These are phyloP conservation scores for Lippia alba DNA, from an alignment of 305 asterid species.

Conservation along the genomic window DNA sequence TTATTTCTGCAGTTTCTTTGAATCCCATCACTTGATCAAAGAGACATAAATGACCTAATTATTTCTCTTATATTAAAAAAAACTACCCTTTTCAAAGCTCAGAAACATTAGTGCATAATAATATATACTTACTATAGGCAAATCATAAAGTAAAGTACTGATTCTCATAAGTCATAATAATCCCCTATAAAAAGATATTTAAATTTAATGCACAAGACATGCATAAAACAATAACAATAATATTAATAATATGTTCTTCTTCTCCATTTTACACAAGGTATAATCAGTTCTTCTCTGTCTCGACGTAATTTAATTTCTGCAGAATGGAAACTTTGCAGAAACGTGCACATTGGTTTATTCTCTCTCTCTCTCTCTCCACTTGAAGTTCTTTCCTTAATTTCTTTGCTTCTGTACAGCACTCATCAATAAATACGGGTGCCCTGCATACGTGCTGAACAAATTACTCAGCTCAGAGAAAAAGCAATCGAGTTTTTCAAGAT, in stretches of 20 bases:
- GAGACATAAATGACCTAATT: no score
- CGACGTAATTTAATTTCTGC: constrained; percentile 29
- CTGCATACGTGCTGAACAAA: constrained; percentile 2
- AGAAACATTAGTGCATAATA: constrained; percentile 11
- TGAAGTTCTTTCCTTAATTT: constrained; percentile 26
- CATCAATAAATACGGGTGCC: constrained; percentile 29
- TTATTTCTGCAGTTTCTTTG: no score
- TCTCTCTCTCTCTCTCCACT: constrained; percentile 38
- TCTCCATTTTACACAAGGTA: constrained; percentile 38
- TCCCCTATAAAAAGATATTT: constrained; percentile 29
- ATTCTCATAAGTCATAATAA: constrained; percentile 38
- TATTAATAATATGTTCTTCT: background rate
- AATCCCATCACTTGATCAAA: no score
- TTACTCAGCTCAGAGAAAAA: constrained; percentile 34
- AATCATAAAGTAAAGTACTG: constrained; percentile 46
- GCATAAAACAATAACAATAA: background rate
- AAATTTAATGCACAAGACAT: constrained; percentile 28
- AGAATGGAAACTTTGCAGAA: constrained; percentile 34
- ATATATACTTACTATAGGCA: constrained; percentile 3
- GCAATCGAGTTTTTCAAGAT: constrained; percentile 8
- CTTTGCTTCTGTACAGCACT: constrained; percentile 37
- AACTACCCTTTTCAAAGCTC: background rate
- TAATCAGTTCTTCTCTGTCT: constrained; percentile 23
- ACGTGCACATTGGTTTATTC: constrained; percentile 39
- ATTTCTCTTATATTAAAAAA: no score